Evolutionary conservation across 495 filamentous ascomycete species (phyloP).

Genomic region (Xylaria grammica): DNA sequence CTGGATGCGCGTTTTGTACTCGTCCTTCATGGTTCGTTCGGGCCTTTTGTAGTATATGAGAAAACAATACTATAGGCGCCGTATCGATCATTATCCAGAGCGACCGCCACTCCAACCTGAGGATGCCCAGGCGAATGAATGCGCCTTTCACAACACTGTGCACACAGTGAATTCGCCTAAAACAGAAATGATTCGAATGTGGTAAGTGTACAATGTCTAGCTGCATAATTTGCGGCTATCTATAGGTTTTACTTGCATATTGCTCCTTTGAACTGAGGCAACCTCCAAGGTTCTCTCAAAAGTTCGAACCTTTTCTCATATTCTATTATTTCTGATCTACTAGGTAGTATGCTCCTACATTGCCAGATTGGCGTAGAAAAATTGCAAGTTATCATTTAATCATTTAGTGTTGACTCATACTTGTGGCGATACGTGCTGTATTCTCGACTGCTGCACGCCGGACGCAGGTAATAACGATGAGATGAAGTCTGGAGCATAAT

Average conservation of each 20-base stretch:
- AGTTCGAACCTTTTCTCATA: too few relatives aligned
- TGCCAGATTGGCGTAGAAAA: too few relatives aligned
- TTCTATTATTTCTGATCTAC: too few relatives aligned
- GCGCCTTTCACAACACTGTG: not conserved
- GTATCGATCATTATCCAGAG: not conserved
- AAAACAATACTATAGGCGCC: not conserved
- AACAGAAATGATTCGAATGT: not conserved
- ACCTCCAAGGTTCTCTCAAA: not conserved
- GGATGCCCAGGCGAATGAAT: not conserved
- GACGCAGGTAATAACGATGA: too few relatives aligned
- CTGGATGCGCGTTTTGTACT: conserved; percentile 39
- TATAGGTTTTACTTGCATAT: conserved; percentile 3
- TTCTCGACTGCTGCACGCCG: too few relatives aligned
- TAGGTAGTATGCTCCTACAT: too few relatives aligned
- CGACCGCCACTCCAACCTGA: not conserved
- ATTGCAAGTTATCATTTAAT: too few relatives aligned
- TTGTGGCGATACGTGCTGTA: too few relatives aligned
- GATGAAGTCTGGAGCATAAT: too few relatives aligned
- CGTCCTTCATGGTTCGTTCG: conserved; percentile 23
- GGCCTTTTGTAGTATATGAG: not conserved
- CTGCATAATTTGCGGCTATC: not conserved
- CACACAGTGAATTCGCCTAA: not conserved
- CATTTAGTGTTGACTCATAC: too few relatives aligned
- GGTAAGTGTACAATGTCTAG: conserved; percentile 5
- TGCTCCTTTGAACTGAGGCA: not conserved